A percentile compares a stretch with the other conserved stretches of the same genome.
These are phyloP conservation scores for Rhynchospora tenuis DNA, from an alignment of 176 grass and related monocot species.

Conservation along the genomic window DNA sequence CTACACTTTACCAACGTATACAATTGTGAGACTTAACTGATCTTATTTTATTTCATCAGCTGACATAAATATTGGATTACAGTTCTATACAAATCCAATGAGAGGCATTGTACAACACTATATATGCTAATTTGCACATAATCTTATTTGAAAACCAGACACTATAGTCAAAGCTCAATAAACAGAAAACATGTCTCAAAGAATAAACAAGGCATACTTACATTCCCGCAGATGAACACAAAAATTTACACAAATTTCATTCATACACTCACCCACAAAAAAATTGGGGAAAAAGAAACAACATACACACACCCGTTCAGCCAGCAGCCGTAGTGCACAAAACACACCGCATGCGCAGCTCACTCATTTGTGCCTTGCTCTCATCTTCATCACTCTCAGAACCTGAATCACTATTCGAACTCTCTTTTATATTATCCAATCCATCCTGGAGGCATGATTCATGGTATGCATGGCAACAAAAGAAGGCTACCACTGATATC, in stretches of 20 bases:
- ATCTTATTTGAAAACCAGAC: neutral
- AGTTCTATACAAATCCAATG: neutral
- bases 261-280: constrained; percentile 37
- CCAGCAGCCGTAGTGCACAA: constrained; percentile 82
- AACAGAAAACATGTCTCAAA: constrained; percentile 30
- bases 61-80: neutral
- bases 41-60: neutral
- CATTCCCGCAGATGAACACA: constrained; percentile 37
- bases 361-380: constrained; percentile 23
- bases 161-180: neutral
- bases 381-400: constrained; percentile 41
- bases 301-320: constrained; percentile 20
- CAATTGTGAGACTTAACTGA: neutral
- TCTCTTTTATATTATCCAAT: constrained; percentile 57
- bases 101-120: neutral
- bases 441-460: constrained; percentile 63
- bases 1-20: neutral
- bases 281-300: constrained; percentile 20
- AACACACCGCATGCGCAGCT: constrained; percentile 71
- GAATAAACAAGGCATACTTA: constrained; percentile 49
- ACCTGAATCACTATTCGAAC: constrained; percentile 25
- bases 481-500: constrained; percentile 76
- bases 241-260: constrained; percentile 61
- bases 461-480: constrained; percentile 93
- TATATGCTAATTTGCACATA: neutral